Conservation (phyloP, 495 filamentous ascomycete species). For the Daldinia vernicosa region DNA sequence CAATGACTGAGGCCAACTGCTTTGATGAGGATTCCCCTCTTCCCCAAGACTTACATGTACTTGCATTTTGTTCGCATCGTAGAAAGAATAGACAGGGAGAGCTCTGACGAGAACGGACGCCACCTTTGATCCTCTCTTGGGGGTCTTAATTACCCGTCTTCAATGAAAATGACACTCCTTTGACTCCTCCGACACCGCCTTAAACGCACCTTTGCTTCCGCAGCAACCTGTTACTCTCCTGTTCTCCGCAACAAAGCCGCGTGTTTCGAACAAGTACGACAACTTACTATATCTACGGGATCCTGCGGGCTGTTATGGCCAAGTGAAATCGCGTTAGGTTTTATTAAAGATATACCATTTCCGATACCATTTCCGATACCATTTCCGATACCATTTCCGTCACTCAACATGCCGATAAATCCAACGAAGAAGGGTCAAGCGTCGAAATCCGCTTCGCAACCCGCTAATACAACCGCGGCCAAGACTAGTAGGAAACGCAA, state of each 20-base stretch:
- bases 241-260: conserved; percentile 40
- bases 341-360: conserved; percentile 17
- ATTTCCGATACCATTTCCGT: conserved; percentile 14
- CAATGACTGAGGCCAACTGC: conserved; percentile 8
- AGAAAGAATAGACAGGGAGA: conserved; percentile 25
- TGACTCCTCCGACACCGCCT: conserved; percentile 39
- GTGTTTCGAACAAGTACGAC: conserved; percentile 43
- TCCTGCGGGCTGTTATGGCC: conserved; percentile 41
- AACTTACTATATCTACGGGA: conserved; percentile 16
- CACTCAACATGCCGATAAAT: conserved; percentile 40
- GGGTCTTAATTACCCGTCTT: conserved; percentile 29
- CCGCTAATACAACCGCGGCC: conserved; percentile 19
- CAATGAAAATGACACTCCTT: conserved; percentile 46
- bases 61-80: conserved; percentile 28
- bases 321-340: conserved; percentile 17
- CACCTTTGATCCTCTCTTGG: conserved; percentile 40
- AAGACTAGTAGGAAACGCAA: conserved; percentile 54
- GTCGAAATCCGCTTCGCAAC: conserved; percentile 16
- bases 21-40: conserved; percentile 32
- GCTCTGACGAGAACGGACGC: conserved; percentile 44
- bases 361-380: too few relatives aligned
- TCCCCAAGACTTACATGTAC: conserved; percentile 7
- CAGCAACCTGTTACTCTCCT: conserved; percentile 13
- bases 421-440: conserved; percentile 27
- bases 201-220: conserved; percentile 31